Conservation (phyloP, 2,329 filamentous ascomycete genomes). For the Cladosporium sp. region DNA sequence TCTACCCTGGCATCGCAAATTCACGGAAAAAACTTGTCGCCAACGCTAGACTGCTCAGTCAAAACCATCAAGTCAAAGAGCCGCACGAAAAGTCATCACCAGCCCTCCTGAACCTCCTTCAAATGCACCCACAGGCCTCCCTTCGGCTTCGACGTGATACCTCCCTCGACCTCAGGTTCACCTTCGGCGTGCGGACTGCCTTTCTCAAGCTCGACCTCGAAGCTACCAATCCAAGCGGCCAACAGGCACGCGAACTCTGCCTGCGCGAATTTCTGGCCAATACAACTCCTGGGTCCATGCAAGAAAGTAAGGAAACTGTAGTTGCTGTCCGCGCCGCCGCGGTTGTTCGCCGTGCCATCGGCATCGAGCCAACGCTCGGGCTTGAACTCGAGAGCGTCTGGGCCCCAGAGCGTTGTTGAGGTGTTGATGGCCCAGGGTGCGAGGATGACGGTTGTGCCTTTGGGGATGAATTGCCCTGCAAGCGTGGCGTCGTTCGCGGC, state of each 20-base stretch:
- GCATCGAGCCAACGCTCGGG: conserved; percentile 72
- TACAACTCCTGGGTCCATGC: conserved; percentile 83
- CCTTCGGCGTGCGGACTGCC: conserved; percentile 34
- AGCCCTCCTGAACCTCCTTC: conserved; percentile 66
- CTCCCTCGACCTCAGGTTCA: conserved; percentile 66
- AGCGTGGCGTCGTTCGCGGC: conserved; percentile 66
- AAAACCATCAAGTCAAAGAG: neutral
- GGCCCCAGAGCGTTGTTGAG: conserved; percentile 69
- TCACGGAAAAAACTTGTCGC: no score
- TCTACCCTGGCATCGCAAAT: no score
- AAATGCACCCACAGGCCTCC: conserved; percentile 71
- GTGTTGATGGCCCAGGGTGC: conserved; percentile 68
- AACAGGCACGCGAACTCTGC: conserved; percentile 83
- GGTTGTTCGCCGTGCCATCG: conserved; percentile 56
- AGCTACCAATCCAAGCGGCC: conserved; percentile 73
- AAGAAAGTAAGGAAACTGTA: conserved; percentile 80
- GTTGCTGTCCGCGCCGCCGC: conserved; percentile 72
- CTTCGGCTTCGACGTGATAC: conserved; percentile 70
- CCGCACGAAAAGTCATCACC: conserved; percentile 44
- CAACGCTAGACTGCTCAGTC: neutral
- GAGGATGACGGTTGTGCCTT: conserved; percentile 69
- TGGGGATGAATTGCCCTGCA: conserved; percentile 64
- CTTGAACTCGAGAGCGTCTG: conserved; percentile 71
- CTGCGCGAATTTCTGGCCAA: conserved; percentile 77
- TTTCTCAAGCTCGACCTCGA: conserved; percentile 68